Evolutionary conservation across 2,329 filamentous ascomycete genomes (phyloP).

Genomic region (Monilinia vaccinii-corymbosi): DNA sequence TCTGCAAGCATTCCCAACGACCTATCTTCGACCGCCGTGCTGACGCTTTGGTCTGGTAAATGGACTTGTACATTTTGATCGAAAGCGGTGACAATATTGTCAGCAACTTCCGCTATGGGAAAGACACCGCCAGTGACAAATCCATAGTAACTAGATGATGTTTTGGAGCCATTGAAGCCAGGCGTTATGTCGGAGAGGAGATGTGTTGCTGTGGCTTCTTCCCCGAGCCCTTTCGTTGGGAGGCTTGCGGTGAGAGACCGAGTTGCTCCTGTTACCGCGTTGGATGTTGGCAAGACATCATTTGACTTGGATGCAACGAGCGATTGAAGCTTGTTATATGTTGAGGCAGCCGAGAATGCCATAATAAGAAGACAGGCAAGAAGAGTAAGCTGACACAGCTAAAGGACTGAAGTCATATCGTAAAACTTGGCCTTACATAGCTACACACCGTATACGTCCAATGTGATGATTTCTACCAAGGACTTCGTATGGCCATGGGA

Average conservation of each 20-base stretch:
- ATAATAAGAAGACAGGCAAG: neutral
- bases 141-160: conserved; percentile 56
- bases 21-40: conserved; percentile 66
- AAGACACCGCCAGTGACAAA: conserved; percentile 81
- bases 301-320: conserved; percentile 17
- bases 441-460: no score
- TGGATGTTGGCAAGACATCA: conserved; percentile 21
- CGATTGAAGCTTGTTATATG: conserved; percentile 19
- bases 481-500: no score
- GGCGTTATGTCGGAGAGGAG: conserved; percentile 37
- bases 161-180: conserved; percentile 28
- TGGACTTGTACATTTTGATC: conserved; percentile 86
- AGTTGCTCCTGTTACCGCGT: conserved; percentile 11
- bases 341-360: conserved; percentile 21
- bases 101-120: conserved; percentile 70
- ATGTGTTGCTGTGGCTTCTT: conserved; percentile 35
- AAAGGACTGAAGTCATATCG: neutral
- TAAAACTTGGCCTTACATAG: no score
- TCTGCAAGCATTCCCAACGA: conserved; percentile 61
- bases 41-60: conserved; percentile 63
- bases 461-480: neutral
- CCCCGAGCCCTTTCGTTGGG: conserved; percentile 34
- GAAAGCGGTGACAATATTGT: conserved; percentile 69
- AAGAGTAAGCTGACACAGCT: neutral
- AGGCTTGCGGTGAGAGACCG: conserved; percentile 30